Conservation (phyloP, 371 early-diverging fungal species). For the Furculomyces boomerangus region DNA sequence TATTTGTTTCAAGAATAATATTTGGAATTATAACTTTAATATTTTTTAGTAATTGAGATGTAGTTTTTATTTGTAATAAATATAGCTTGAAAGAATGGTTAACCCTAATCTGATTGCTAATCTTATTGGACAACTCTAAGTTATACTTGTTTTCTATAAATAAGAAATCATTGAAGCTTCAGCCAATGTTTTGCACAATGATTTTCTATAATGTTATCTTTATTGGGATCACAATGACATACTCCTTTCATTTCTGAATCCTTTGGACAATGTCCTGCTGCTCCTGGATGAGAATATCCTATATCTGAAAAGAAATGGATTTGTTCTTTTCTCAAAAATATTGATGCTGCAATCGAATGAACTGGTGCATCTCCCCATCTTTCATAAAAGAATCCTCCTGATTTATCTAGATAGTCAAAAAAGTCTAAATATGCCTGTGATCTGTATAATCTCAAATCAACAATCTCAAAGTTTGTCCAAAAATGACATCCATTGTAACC, state of each 20-base stretch:
- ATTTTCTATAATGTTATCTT: too few relatives aligned
- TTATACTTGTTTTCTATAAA: too few relatives aligned
- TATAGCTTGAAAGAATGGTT: too few relatives aligned
- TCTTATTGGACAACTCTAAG: too few relatives aligned
- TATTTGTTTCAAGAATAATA: too few relatives aligned
- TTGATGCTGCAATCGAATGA: conserved; percentile 70
- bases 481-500: conserved; percentile 22
- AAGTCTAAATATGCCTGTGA: conserved; percentile 28
- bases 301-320: conserved; percentile 81
- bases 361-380: conserved; percentile 59
- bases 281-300: conserved; percentile 50
- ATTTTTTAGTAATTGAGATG: too few relatives aligned
- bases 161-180: too few relatives aligned
- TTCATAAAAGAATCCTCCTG: conserved; percentile 53
- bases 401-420: conserved; percentile 37
- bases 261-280: conserved; percentile 43
- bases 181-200: too few relatives aligned
- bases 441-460: conserved; percentile 19
- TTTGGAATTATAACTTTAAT: too few relatives aligned
- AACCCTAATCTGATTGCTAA: too few relatives aligned
- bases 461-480: conserved; percentile 26
- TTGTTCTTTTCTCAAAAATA: conserved; percentile 54
- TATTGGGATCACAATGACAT: background rate
- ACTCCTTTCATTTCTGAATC: background rate
- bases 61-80: too few relatives aligned